Conservation (phyloP, 805 yeast genomes). For the Lipomyces anomalus region DNA sequence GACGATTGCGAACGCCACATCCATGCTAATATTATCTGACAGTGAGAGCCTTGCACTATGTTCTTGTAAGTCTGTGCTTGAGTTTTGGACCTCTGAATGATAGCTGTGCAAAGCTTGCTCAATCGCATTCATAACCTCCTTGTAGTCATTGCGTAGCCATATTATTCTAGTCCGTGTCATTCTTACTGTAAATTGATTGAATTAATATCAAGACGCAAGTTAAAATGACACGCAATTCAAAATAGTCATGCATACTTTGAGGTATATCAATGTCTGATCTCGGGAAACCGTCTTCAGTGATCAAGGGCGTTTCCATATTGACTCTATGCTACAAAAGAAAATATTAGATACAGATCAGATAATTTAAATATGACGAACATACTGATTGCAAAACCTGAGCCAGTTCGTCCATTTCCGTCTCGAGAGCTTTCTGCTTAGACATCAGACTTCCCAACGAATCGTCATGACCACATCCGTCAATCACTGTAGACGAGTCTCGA, state of each 20-base stretch:
- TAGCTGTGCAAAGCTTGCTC: constrained; percentile 44
- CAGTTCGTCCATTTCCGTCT: too few relatives aligned
- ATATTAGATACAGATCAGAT: too few relatives aligned
- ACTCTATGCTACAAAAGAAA: constrained; percentile 47
- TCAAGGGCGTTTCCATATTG: constrained; percentile 59
- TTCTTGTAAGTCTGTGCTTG: constrained; percentile 1
- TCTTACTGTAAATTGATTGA: constrained; percentile 39
- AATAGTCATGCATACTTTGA: constrained; percentile 32
- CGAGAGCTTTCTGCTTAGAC: too few relatives aligned
- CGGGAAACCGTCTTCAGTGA: constrained; percentile 78
- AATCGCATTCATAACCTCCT: constrained; percentile 43
- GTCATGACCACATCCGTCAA: too few relatives aligned
- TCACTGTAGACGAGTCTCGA: too few relatives aligned
- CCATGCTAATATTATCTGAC: neutral
- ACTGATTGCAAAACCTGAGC: too few relatives aligned
- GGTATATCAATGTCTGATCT: constrained; percentile 77
- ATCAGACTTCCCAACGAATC: too few relatives aligned
- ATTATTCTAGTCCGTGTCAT: constrained; percentile 58
- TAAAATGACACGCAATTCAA: too few relatives aligned
- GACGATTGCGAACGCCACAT: constrained; percentile 53
- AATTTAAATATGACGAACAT: too few relatives aligned
- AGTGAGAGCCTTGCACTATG: neutral
- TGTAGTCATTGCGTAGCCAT: constrained; percentile 64
- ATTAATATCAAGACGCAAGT: neutral
- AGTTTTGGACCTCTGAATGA: constrained; percentile 29